phyloP scores from a whole-genome alignment of 805 yeast species.

The Lipomyces japonicus region DNA sequence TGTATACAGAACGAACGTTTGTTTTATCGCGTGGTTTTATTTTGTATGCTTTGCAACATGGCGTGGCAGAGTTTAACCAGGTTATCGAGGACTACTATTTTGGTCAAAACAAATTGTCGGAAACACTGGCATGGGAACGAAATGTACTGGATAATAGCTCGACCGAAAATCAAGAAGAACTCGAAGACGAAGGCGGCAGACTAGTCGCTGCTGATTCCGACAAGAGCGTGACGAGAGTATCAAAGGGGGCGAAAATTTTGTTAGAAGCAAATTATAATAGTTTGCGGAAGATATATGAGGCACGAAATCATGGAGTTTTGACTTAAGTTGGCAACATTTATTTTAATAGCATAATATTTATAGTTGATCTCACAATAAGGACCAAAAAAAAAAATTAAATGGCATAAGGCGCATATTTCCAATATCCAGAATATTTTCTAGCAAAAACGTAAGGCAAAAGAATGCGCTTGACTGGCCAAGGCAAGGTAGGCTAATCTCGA shows the following conservation, averaged over 20 bases:
- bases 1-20: slow-evolving; percentile 25
- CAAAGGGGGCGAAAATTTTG: slow-evolving; percentile 21
- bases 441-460: slow-evolving; percentile 12
- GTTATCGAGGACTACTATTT: slow-evolving; percentile 14
- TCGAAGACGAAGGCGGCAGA: not conserved
- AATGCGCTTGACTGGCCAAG: slow-evolving; percentile 11
- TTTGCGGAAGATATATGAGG: slow-evolving; percentile 1
- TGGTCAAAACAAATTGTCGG: slow-evolving; percentile 1
- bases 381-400: too few species aligned
- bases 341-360: too few species aligned
- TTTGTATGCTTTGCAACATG: slow-evolving; percentile 17
- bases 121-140: slow-evolving; percentile 19
- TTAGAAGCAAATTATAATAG: slow-evolving; percentile 11
- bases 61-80: slow-evolving; percentile 13
- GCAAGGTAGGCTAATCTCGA: slow-evolving; percentile 9
- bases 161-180: not conserved
- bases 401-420: slow-evolving; percentile 16
- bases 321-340: too few species aligned
- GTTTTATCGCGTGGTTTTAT: slow-evolving; percentile 25
- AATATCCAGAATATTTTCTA: slow-evolving; percentile 8
- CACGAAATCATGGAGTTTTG: not conserved
- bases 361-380: too few species aligned
- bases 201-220: not conserved
- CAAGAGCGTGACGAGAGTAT: slow-evolving; percentile 12
- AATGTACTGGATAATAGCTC: slow-evolving; percentile 12